Percentiles rank a stretch among this genome's conserved stretches.
phyloP scores from a whole-genome alignment of 2,329 filamentous ascomycete species.

The Intubia oerlemansii region DNA sequence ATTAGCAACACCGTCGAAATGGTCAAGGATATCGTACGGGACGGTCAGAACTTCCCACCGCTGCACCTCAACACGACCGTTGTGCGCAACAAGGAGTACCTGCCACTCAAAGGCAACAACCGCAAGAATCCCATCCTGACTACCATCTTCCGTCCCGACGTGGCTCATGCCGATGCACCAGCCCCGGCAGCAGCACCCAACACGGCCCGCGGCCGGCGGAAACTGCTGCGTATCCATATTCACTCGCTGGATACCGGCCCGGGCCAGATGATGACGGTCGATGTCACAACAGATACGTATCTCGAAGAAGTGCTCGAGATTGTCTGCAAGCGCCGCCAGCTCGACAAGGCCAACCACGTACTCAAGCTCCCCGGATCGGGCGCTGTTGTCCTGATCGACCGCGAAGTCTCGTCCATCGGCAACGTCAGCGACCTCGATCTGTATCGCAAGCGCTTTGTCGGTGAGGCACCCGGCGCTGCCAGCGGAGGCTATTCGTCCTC shows the following conservation, averaged over 20 bases:
- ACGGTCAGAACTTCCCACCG: too few species aligned
- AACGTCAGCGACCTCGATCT: slow-evolving; percentile 57
- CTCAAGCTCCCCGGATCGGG: slow-evolving; percentile 57
- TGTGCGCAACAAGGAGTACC: slow-evolving; percentile 1
- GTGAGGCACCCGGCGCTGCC: slow-evolving; percentile 22
- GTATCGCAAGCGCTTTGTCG: slow-evolving; percentile 51
- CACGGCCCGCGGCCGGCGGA: slow-evolving; percentile 39
- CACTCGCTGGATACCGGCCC: slow-evolving; percentile 41
- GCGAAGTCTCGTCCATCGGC: slow-evolving; percentile 59
- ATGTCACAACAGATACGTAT: slow-evolving; percentile 66
- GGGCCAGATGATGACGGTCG: slow-evolving; percentile 51
- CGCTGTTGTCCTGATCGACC: slow-evolving; percentile 54
- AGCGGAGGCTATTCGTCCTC: background rate
- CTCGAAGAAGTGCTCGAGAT: slow-evolving; percentile 63
- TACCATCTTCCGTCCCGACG: slow-evolving; percentile 34
- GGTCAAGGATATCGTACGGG: too few species aligned
- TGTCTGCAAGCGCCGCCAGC: slow-evolving; percentile 53
- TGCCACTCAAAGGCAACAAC: slow-evolving; percentile 12
- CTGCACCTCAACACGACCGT: background rate
- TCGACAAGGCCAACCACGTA: slow-evolving; percentile 62
- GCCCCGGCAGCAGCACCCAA: slow-evolving; percentile 22
- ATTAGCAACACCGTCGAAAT: too few species aligned
- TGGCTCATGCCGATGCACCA: slow-evolving; percentile 35
- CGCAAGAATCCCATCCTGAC: slow-evolving; percentile 38
- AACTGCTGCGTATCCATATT: slow-evolving; percentile 51